These are phyloP conservation scores for Diutina neorugosa DNA, from an alignment of 1,139 yeast genomes.

Conservation along the genomic window DNA sequence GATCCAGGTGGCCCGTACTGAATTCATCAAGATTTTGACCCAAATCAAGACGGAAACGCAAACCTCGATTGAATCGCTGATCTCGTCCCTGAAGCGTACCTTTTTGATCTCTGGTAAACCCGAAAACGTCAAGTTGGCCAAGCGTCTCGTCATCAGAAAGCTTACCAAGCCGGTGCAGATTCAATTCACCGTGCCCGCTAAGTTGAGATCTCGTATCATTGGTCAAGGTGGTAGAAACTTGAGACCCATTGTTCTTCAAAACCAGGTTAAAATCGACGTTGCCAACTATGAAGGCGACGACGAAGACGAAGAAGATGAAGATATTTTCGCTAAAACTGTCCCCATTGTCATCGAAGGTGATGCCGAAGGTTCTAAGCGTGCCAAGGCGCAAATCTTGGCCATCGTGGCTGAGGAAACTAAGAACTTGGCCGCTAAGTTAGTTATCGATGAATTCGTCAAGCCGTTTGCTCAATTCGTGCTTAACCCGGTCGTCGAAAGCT, in stretches of 20 bases:
- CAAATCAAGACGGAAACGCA: conserved; percentile 48
- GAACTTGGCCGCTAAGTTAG: conserved; percentile 35
- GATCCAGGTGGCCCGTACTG: conserved; percentile 49
- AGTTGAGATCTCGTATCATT: conserved; percentile 68
- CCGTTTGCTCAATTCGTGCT: conserved; percentile 31
- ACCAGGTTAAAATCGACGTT: conserved; percentile 69
- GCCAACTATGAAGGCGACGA: conserved; percentile 29
- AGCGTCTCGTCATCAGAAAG: conserved; percentile 63
- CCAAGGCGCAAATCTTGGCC: conserved; percentile 56
- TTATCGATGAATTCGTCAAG: conserved; percentile 32
- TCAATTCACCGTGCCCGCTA: conserved; percentile 61
- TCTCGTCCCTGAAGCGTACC: conserved; percentile 75
- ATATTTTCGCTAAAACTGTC: conserved; percentile 41
- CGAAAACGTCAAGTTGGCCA: conserved; percentile 57
- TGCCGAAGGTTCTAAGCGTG: conserved; percentile 66
- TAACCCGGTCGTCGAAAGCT: not conserved
- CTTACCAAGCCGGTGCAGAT: conserved; percentile 64
- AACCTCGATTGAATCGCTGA: conserved; percentile 74
- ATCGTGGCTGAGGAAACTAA: conserved; percentile 72
- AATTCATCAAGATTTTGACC: conserved; percentile 51
- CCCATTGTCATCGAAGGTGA: conserved; percentile 72
- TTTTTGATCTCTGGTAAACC: conserved; percentile 75
- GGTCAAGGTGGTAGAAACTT: conserved; percentile 83
- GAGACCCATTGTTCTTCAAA: conserved; percentile 62
- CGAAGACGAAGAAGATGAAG: conserved; percentile 23